A percentile compares a stretch with the other conserved stretches of the same genome.
Evolutionary conservation across 2,329 filamentous ascomycete species (phyloP).

Genomic region (Beauveria varroae): DNA sequence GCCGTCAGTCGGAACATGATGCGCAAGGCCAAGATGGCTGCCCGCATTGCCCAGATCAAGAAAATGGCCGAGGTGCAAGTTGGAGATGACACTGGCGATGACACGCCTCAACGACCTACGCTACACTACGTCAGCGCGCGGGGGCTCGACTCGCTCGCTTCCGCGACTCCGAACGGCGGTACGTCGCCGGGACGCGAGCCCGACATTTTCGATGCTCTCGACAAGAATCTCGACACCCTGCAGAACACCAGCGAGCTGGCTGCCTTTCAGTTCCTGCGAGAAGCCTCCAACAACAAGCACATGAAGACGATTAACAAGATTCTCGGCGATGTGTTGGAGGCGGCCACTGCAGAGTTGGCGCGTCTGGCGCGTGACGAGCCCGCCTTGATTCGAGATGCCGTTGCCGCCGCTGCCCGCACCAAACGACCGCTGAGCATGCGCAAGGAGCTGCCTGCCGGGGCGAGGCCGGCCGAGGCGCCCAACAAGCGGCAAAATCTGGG

Average conservation of each 20-base stretch:
- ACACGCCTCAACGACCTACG: conserved; percentile 16
- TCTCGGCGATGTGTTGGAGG: conserved; percentile 54
- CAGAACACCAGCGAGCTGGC: conserved; percentile 79
- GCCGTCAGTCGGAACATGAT: conserved; percentile 75
- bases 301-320: conserved; percentile 61
- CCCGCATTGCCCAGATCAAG: conserved; percentile 61
- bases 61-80: conserved; percentile 52
- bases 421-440: conserved; percentile 48
- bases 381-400: conserved; percentile 31
- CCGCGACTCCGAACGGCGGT: conserved; percentile 17
- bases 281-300: conserved; percentile 76
- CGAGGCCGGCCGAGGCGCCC: conserved; percentile 19
- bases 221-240: conserved; percentile 71
- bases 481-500: conserved; percentile 17
- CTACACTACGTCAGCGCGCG: conserved; percentile 33
- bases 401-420: conserved; percentile 37
- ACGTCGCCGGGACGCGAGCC: conserved; percentile 13
- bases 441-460: conserved; percentile 30
- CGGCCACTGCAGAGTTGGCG: conserved; percentile 53
- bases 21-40: conserved; percentile 80
- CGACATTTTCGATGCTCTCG: conserved; percentile 63
- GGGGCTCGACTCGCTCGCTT: conserved; percentile 20
- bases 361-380: conserved; percentile 47
- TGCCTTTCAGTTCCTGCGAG: conserved; percentile 82
- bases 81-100: conserved; percentile 39